phyloP scores from a whole-genome alignment of 805 yeast genomes.

The Starmerella asiatica region DNA sequence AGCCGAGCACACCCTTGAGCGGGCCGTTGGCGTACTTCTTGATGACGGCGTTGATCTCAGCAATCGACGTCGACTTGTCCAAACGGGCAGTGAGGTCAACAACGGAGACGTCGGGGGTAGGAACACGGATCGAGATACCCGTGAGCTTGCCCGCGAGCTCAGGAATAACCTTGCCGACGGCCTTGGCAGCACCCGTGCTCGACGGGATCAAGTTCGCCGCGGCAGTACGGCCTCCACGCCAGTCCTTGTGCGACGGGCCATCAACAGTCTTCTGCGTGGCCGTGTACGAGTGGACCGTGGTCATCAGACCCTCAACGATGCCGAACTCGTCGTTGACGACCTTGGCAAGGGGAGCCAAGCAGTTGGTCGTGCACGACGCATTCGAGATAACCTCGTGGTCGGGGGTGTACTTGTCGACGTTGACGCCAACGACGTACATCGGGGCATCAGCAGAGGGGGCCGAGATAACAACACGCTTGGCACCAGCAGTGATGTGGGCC shows the following conservation, averaged over 20 bases:
- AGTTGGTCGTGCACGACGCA: conserved; percentile 93
- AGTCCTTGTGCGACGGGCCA: conserved; percentile 95
- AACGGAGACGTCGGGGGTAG: conserved; percentile 85
- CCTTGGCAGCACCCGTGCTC: conserved; percentile 96
- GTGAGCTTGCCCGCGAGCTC: conserved; percentile 83
- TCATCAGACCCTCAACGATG: conserved; percentile 85
- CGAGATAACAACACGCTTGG: conserved; percentile 87
- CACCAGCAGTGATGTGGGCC: conserved; percentile 80
- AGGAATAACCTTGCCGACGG: conserved; percentile 91
- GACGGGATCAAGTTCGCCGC: conserved; percentile 92
- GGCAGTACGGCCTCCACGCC: conserved; percentile 98
- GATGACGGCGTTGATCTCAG: conserved; percentile 63
- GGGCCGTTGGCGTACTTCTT: conserved; percentile 65
- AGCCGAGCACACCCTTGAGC: conserved; percentile 72
- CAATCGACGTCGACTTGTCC: conserved; percentile 63
- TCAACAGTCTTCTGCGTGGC: conserved; percentile 95
- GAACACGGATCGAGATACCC: conserved; percentile 88
- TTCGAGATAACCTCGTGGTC: conserved; percentile 71
- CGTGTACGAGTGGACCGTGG: conserved; percentile 91
- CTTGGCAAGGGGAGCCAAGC: conserved; percentile 90
- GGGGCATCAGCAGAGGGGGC: conserved; percentile 93
- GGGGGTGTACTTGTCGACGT: conserved; percentile 61
- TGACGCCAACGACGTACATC: conserved; percentile 90
- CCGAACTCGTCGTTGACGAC: conserved; percentile 75
- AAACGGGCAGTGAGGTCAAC: conserved; percentile 83